Base-by-base conservation (phyloP, 345 rosid species). In the Corchorus capsularis region DNA sequence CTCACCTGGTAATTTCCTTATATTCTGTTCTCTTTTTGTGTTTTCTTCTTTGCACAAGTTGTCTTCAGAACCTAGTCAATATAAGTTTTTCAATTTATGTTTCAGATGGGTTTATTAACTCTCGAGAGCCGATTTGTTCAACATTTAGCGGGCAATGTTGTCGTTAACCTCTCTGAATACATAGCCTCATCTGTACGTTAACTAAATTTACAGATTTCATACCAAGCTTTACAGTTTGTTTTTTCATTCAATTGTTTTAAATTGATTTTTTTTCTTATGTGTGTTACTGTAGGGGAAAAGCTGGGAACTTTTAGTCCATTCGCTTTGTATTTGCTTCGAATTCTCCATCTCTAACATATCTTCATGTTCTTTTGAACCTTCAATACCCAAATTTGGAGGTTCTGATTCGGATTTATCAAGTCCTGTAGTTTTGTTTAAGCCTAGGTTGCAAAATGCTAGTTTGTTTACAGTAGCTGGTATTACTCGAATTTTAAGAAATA, bases 141-240 rank as follows among this genome's bases (percentile, higher is more conserved):
- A 72, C 94, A 92, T 87, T 79, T 85, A 82, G 87, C 83, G 5
- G 89, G 90, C 79, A 90, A 85, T 73, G 73, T 91, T 69, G 90
- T 94, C 80, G 85, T 76, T 17, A 78, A 74, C 71, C 64, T 89
- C 63, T 86, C 94, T 0, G 85, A 86, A 77, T 84, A 78, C 75
- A 62, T 90, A 54, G 82, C 76, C 77, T 79, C 79, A 77, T 80
- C 83, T 75, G 97, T 91, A 83, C 72, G 94, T 84, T 69, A 47
- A 12, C 47, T 4, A 76, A 52, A 67, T 63, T 69, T 57, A 35
- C 50, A 69, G 49, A 53, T 22, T 75, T 14, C 63, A 43, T 63
- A 17, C 52, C 5, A 17, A 53, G 20, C 1, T 41, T 71, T 34
- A 10, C 5, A 54, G 32, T 1, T 11, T 76, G 57, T 46, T 63